phyloP scores from a whole-genome alignment of 208 protist genomes.

The Giardia duodenalis region DNA sequence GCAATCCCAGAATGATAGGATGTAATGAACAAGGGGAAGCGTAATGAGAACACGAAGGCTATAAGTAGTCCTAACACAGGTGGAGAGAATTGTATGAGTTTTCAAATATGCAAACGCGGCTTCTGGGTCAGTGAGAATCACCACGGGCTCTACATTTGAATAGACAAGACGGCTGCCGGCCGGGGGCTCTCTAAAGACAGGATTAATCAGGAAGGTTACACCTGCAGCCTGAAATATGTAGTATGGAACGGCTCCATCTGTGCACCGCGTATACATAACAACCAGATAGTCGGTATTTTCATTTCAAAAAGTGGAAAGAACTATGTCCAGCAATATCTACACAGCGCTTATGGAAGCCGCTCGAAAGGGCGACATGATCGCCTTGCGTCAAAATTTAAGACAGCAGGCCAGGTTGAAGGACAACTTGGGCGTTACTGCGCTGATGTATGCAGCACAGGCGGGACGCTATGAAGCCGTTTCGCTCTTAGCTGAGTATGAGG shows the following conservation, averaged over 20 bases:
- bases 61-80: neutral
- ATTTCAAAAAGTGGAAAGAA: neutral
- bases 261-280: too few species aligned
- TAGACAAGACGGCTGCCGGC: neutral
- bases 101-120: neutral
- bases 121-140: neutral
- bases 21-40: neutral
- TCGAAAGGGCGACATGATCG: neutral
- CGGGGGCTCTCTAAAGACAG: neutral
- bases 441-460: neutral
- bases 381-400: neutral
- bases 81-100: neutral
- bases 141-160: neutral
- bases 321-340: neutral
- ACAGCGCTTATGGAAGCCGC: neutral
- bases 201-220: neutral
- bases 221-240: neutral
- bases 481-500: neutral
- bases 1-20: neutral
- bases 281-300: neutral
- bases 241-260: too few species aligned
- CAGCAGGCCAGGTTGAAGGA: neutral
- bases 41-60: neutral
- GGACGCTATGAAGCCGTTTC: neutral
- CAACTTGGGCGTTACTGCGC: neutral